Evolutionary conservation across 345 rosid species (phyloP).

Genomic region (Aethionema arabicum): DNA sequence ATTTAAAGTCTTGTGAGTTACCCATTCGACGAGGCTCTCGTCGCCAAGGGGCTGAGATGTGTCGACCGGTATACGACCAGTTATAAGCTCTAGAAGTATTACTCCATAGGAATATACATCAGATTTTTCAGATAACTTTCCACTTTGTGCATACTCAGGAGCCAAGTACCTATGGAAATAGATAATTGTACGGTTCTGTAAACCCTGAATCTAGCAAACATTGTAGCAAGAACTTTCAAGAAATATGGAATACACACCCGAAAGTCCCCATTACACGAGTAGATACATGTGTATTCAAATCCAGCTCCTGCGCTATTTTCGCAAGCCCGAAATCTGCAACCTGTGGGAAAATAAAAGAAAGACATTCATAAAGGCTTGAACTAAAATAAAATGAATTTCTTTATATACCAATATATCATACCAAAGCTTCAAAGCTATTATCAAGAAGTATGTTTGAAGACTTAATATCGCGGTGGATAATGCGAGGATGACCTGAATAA

Average conservation of each 20-base stretch:
- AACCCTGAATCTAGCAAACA: neutral
- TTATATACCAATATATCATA: slow-evolving; percentile 33
- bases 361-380: neutral
- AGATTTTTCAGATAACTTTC: slow-evolving; percentile 91
- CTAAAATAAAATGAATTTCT: no score
- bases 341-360: slow-evolving; percentile 35
- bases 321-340: slow-evolving; percentile 98
- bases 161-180: slow-evolving; percentile 79
- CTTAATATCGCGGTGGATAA: slow-evolving; percentile 96
- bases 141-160: slow-evolving; percentile 95
- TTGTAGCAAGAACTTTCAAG: slow-evolving; percentile 2
- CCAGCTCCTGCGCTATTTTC: slow-evolving; percentile 82
- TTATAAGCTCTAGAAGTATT: slow-evolving; percentile 89
- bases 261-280: slow-evolving; percentile 99
- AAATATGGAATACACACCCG: slow-evolving; percentile 47
- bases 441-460: slow-evolving; percentile 95
- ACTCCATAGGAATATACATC: slow-evolving; percentile 97
- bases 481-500: slow-evolving; percentile 89
- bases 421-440: slow-evolving; percentile 84
- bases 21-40: slow-evolving; percentile 99
- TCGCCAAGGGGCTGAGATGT: slow-evolving; percentile 93
- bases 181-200: neutral
- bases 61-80: slow-evolving; percentile 96
- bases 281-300: slow-evolving; percentile 80
- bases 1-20: slow-evolving; percentile 20